Base-by-base conservation (phyloP, 257 asterid genomes). In the Solanum lignicaule region DNA sequence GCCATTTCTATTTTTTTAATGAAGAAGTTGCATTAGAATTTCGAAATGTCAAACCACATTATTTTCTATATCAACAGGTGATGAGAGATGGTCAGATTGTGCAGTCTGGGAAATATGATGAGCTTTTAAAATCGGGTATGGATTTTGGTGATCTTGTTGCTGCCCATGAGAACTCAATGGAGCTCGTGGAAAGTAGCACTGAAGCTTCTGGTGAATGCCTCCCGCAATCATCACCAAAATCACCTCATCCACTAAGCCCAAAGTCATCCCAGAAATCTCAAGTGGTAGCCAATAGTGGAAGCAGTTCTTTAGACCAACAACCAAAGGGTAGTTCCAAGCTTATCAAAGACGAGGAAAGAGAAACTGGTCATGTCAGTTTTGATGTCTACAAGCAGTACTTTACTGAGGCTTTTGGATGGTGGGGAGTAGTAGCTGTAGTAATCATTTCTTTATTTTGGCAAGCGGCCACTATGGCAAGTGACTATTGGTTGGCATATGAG, bases 401-500 rank as follows among this genome's bases (percentile, higher is more conserved):
- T 92, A 93, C 95, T 0, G 93, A 91, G 90, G 92, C 95, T 60
- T 95, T 71, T 18, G 98, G 98, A 38, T 94, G 98, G 97, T 88
- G 91, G 93, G 98, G 97, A 52, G 90, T 92, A n/a, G 58, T 65
- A 21, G 94, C 87, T 31, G 92, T 91, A 13, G 18, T 94, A 21
- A 16, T 91, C 25, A 7, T 86, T 32, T 91, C 97, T 25, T 0
- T 93, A 31, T 9, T 85, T 3, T 95, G 95, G 95, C 97, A 94
- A 86, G 9, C 79, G 9, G 81, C 91, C 35, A 72, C 85, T 23
- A 92, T 94, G 94, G 69, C 92, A 9, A 87, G 88, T 76, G 98
- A 95, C 87, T 95, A 94, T 83, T 95, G 98, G 98, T 89, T 95
- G 86, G 95, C 98, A 2, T 93, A 93, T 29, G 96, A 93, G 87